These are phyloP conservation scores for Byssoonygena ceratinophila DNA, from an alignment of 2,329 filamentous ascomycete genomes.

Conservation along the genomic window DNA sequence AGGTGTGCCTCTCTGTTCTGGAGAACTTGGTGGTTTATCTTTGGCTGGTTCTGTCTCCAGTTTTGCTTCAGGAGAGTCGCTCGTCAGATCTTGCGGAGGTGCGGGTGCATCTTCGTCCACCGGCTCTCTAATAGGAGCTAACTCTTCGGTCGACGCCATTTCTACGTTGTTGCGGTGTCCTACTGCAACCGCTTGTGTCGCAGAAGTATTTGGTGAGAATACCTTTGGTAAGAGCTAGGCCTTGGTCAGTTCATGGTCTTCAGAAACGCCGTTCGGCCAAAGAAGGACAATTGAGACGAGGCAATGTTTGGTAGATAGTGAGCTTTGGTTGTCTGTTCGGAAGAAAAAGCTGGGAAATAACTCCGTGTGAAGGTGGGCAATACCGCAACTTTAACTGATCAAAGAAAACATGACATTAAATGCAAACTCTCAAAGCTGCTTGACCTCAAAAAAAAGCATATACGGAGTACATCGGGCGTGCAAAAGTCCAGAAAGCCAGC, in stretches of 20 bases:
- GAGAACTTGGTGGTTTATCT: slow-evolving; percentile 26
- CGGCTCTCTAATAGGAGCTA: slow-evolving; percentile 23
- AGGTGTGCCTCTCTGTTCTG: slow-evolving; percentile 24
- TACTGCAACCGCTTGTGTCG: neutral
- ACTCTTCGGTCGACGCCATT: slow-evolving; percentile 25
- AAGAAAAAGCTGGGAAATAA: no score
- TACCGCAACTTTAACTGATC: no score
- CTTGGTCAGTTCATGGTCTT: neutral
- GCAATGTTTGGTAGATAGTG: neutral
- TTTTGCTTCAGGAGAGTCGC: slow-evolving; percentile 22
- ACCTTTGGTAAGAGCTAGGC: neutral
- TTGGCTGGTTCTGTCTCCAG: slow-evolving; percentile 29
- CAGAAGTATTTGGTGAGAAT: neutral
- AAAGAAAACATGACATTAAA: neutral
- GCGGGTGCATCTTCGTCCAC: slow-evolving; percentile 11
- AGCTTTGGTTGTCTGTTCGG: neutral
- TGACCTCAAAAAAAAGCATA: neutral
- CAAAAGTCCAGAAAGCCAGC: neutral
- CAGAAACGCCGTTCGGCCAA: no score
- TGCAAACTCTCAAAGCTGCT: neutral
- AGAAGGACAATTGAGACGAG: neutral
- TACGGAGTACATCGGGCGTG: neutral
- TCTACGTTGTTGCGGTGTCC: neutral
- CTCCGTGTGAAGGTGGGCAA: no score
- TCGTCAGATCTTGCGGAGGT: slow-evolving; percentile 25